Evolutionary conservation across 345 rosid species (phyloP).

Genomic region (Gossypium anomalum): DNA sequence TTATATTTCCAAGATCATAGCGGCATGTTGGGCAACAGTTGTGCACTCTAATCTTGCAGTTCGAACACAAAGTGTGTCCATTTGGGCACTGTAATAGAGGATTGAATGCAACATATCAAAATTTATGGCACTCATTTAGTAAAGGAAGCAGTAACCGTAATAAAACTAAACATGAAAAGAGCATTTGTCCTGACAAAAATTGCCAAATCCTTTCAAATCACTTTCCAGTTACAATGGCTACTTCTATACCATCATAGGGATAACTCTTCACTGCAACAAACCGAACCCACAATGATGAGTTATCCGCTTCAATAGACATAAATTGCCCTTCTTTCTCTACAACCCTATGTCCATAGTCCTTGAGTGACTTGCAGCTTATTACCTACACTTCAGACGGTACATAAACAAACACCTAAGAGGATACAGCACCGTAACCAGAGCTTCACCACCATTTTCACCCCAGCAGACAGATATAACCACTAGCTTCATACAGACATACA

Average conservation of each 20-base stretch:
- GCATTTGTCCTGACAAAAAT: not conserved
- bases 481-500: not conserved
- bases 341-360: not conserved
- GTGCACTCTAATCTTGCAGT: slow-evolving; percentile 59
- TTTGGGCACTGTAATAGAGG: slow-evolving; percentile 48
- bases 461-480: not conserved
- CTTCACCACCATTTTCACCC: not conserved
- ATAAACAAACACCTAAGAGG: not conserved
- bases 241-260: too few relatives aligned
- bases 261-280: not conserved
- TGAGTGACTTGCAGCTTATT: not conserved
- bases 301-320: not conserved
- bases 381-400: not conserved
- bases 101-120: not conserved
- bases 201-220: not conserved
- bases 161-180: not conserved
- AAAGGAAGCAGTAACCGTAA: not conserved
- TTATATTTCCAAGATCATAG: slow-evolving; percentile 62
- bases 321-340: not conserved
- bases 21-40: slow-evolving; percentile 62
- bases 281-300: not conserved
- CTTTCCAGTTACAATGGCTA: too few relatives aligned
- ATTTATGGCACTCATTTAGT: not conserved
- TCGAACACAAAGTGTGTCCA: slow-evolving; percentile 58
- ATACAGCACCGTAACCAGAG: not conserved